Evolutionary conservation across 495 filamentous ascomycete species (phyloP), one percentile per base, ranked within the genome.

Genomic region (Choiromyces venosus): DNA sequence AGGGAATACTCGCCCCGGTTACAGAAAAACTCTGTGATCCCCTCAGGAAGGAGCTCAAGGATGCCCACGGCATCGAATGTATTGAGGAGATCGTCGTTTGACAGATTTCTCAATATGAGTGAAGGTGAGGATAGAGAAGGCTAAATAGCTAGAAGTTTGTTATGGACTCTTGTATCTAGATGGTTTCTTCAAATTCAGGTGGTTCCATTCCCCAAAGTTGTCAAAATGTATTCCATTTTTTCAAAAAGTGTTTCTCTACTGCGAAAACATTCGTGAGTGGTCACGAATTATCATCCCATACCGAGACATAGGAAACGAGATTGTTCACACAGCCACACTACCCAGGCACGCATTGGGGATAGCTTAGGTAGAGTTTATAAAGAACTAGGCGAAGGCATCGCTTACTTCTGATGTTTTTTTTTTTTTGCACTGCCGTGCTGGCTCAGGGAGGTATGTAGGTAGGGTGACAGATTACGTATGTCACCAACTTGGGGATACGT

Each of bases 1-100:
- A 88, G 84, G 92, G 93, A 79, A 84, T 97, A 66, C 81, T 97
- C 64, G 94, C 94, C 65, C 94, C 94, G 2, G 91, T 96, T 88
- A 88, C 82, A 71, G 83, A 85, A 39, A 87, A 91, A 74, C 90
- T 96, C 80, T 89, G 88, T 81, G 84, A 86, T 67, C 89, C 91
- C 70, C 81, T 93, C 69, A 89, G 92, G 81, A 88, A 89, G 85
- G 88, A 90, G 82, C 84, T 91, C 68, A 89, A 89, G 83, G 86
- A 88, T 40, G 86, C 89, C 56, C 90, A 89, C 65, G 86, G 84
- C 29, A 86, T 85, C 76, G 85, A 84, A 44, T 83, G 87, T 36
- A 84, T 85, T 78, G 81, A 86, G 81, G 84, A 86, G 79, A 79
- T 78, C 42, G 69, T 84, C 33, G 71, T 73, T 65, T 80, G 73